phyloP scores from a whole-genome alignment of 2,329 filamentous ascomycete species.

The Colletotrichum karsti region DNA sequence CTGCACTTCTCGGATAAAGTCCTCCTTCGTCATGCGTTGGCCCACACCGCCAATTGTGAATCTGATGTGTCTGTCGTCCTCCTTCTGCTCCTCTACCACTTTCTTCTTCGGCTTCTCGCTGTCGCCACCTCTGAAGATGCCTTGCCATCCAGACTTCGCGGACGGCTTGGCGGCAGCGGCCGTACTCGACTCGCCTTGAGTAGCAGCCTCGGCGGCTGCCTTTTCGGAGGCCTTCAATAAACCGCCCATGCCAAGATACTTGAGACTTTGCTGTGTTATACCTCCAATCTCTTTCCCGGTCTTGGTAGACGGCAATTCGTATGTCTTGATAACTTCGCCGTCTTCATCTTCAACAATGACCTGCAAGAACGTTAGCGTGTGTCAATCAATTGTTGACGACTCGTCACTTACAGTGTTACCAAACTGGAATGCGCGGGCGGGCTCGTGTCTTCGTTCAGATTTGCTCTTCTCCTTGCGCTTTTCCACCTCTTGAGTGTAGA shows the following conservation, averaged over 20 bases:
- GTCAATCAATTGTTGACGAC: neutral
- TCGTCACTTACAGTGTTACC: slow-evolving; percentile 72
- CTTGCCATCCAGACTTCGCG: slow-evolving; percentile 59
- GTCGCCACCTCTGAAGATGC: slow-evolving; percentile 51
- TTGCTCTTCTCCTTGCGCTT: slow-evolving; percentile 70
- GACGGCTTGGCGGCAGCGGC: slow-evolving; percentile 46
- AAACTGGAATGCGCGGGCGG: slow-evolving; percentile 86
- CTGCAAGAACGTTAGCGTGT: slow-evolving; percentile 50
- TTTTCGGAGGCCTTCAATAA: slow-evolving; percentile 51
- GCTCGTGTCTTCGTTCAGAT: slow-evolving; percentile 66
- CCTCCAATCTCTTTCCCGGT: slow-evolving; percentile 41
- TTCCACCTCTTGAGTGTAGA: slow-evolving; percentile 67
- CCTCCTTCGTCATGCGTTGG: slow-evolving; percentile 79
- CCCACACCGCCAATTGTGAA: slow-evolving; percentile 82
- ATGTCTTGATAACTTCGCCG: slow-evolving; percentile 86
- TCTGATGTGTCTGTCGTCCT: slow-evolving; percentile 76
- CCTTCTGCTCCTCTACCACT: slow-evolving; percentile 54
- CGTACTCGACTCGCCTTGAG: slow-evolving; percentile 40
- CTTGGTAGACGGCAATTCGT: slow-evolving; percentile 71
- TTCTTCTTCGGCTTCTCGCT: slow-evolving; percentile 49
- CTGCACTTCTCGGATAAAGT: slow-evolving; percentile 80
- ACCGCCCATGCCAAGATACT: slow-evolving; percentile 62
- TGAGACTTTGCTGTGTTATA: slow-evolving; percentile 54
- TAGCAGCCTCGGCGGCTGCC: slow-evolving; percentile 37
- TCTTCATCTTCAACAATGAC: slow-evolving; percentile 90